Base-by-base conservation (phyloP, 768 basidiomycete genomes). In the Agaricus bisporus region DNA sequence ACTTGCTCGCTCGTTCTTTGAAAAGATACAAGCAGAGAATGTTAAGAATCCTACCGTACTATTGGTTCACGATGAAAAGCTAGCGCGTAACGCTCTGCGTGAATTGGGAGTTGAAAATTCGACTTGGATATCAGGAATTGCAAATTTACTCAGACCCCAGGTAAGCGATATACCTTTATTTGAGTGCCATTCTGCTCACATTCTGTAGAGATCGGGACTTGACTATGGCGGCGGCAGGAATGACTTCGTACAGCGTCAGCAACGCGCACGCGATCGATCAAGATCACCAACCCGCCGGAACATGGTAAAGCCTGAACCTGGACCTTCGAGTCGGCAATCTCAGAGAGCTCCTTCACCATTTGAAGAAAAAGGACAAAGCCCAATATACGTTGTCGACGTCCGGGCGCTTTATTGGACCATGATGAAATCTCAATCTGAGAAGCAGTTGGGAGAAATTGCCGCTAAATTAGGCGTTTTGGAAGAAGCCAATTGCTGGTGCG, bases 51-150 rank as follows among this genome's bases (percentile, higher is more conserved):
- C 80, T 0, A 60, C 73, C 47, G 59, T 83, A 22, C 61, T 83
- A 5, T 69, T 84, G 6, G 76, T 82, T 3, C 69, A 76, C 41
- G 67, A 76, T 25, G 68, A 73, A 54, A 61, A 69, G 38, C 62
- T 72, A 56, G 69, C 76, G 0, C 59, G 65, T 5, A 67, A 66
- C n/a, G 64, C 73, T 9, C 66, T 83, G 6, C 58, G 58, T 15
- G 71, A 69, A 28, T 65, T 75, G 11, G 75, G 73, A 10, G 62
- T 82, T 15, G 68, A 80, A 36, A 66, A 65, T 7, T 64, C 64
- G n/a, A 41, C 44, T 1, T 83, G 76, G 74, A 61, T 67, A 1
- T 65, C 63, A 9, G 76, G 76, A 2, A 63, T 82, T 36, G 65
- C 60, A 51, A 63, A 66, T 7, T 55, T 76, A 8, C 48, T 74